Conservation (phyloP, 2,329 filamentous ascomycete species). For the Calonectria montana region DNA sequence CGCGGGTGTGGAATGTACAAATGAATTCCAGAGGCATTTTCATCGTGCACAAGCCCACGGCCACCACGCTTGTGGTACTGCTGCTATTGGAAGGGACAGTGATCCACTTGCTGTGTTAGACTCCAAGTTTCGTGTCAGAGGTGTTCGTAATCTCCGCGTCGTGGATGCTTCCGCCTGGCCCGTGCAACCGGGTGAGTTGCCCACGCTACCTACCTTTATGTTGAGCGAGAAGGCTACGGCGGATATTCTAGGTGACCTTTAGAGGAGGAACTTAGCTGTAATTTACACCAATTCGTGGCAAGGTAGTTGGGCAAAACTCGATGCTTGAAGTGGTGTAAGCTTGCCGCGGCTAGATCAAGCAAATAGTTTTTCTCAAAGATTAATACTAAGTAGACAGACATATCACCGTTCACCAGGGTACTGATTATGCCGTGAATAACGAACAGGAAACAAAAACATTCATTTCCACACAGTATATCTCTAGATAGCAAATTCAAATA, state of each 20-base stretch:
- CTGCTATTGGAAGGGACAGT: constrained; percentile 46
- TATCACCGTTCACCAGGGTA: too few relatives aligned
- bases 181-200: constrained; percentile 47
- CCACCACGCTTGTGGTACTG: constrained; percentile 49
- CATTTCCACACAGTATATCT: too few relatives aligned
- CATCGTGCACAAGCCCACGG: constrained; percentile 48
- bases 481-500: too few relatives aligned
- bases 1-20: not conserved
- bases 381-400: too few relatives aligned
- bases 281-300: too few relatives aligned
- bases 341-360: too few relatives aligned
- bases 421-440: too few relatives aligned
- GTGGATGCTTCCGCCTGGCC: constrained; percentile 60
- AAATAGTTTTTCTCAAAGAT: too few relatives aligned
- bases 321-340: too few relatives aligned
- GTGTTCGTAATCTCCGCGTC: constrained; percentile 57
- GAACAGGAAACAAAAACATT: too few relatives aligned
- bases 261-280: too few relatives aligned
- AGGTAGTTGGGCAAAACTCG: too few relatives aligned
- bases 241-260: constrained; percentile 37
- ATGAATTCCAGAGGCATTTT: constrained; percentile 36
- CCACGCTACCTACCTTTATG: constrained; percentile 47
- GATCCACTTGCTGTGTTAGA: constrained; percentile 58
- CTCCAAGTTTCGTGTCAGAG: constrained; percentile 59
- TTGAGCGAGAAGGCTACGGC: constrained; percentile 49